Percentiles rank a stretch among this genome's conserved stretches.
Evolutionary conservation across 352 stramenopile genomes (phyloP).

Genomic region (Phytophthora pinifolia): DNA sequence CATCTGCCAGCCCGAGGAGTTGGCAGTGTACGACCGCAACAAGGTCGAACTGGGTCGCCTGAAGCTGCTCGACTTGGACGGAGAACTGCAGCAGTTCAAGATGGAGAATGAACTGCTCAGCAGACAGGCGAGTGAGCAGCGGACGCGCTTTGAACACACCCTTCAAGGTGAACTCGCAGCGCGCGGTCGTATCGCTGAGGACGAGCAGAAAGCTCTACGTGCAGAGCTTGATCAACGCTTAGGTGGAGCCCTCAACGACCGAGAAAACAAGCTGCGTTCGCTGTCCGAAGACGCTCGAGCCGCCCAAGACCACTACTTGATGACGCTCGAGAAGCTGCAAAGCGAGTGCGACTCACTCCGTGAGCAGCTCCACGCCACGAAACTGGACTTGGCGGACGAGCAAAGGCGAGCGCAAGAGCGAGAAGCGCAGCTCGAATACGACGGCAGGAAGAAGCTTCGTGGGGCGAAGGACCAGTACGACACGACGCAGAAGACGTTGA

Average conservation of each 20-base stretch:
- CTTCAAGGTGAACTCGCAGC: constrained; percentile 33
- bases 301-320: constrained; percentile 57
- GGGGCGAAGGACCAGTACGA: constrained; percentile 15
- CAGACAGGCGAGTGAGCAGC: constrained; percentile 52
- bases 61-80: constrained; percentile 58
- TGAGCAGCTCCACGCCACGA: constrained; percentile 26
- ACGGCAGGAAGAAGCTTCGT: constrained; percentile 18
- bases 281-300: constrained; percentile 46
- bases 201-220: constrained; percentile 33
- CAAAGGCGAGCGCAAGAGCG: constrained; percentile 39
- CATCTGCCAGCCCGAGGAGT: constrained; percentile 56
- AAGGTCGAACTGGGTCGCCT: constrained; percentile 52
- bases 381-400: constrained; percentile 42
- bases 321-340: constrained; percentile 51
- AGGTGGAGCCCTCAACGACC: constrained; percentile 25
- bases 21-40: constrained; percentile 59
- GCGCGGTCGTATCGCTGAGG: constrained; percentile 18
- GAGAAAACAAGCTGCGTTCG: constrained; percentile 29
- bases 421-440: constrained; percentile 31
- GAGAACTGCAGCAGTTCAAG: constrained; percentile 64
- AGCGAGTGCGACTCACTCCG: constrained; percentile 38
- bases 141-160: constrained; percentile 36
- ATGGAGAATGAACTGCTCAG: constrained; percentile 72
- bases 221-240: constrained; percentile 33
- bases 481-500: constrained; percentile 11